phyloP scores from a whole-genome alignment of 331 rosid species.

The Pyrus hybrid region DNA sequence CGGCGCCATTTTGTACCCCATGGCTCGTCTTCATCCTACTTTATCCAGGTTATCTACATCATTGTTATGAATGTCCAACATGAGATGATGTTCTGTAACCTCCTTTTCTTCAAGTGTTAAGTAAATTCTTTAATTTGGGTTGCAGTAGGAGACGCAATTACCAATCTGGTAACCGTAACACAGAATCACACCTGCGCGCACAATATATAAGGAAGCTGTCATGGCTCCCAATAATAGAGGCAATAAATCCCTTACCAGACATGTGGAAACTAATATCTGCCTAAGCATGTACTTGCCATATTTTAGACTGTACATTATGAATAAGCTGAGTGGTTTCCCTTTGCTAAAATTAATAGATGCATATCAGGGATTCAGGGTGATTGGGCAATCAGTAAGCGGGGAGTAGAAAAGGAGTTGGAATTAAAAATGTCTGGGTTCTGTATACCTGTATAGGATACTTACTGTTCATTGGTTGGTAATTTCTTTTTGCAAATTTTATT shows the following conservation, averaged over 20 bases:
- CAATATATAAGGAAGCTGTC: not conserved
- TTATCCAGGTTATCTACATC: constrained; percentile 46
- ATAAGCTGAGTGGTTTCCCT: not conserved
- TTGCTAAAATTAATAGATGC: not conserved
- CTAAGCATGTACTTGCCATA: not conserved
- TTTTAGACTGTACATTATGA: not conserved
- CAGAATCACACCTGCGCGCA: not conserved
- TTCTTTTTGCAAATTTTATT: not conserved
- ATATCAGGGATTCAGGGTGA: not conserved
- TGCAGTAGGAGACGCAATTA: not conserved
- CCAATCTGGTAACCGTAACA: not conserved
- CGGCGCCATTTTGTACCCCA: constrained; percentile 83
- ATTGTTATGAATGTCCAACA: not conserved
- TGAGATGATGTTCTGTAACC: constrained; percentile 7
- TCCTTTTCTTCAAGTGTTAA: not conserved
- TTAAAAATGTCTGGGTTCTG: not conserved
- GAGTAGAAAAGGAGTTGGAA: not conserved
- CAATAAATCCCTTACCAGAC: not conserved
- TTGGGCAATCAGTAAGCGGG: not conserved
- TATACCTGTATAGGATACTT: not conserved
- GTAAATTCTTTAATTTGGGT: not conserved
- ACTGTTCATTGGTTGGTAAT: not conserved
- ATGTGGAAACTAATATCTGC: not conserved
- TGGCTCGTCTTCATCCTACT: constrained; percentile 96
- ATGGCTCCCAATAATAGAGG: not conserved